Base-by-base conservation (phyloP, 768 basidiomycete species). In the Agaricus bisporus region DNA sequence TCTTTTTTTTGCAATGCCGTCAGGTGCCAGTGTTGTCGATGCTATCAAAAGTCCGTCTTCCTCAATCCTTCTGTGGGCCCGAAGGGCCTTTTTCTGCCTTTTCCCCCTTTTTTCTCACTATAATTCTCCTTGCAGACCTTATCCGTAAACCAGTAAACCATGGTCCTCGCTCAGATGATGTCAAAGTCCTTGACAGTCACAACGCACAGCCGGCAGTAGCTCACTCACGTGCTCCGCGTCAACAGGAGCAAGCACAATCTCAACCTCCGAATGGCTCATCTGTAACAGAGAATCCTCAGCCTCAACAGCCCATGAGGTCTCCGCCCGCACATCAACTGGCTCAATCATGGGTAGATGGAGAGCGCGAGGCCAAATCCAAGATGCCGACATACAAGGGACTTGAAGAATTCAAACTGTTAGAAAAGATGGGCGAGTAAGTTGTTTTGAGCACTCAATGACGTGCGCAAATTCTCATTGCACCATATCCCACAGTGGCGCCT, bases 401-500 rank as follows among this genome's bases (percentile, higher is more conserved):
- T 25, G 91, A 94, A 66, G 79, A 81, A 59, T 94, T 80, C 66
- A 79, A 76, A 56, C 76, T 94, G 15, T 46, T 88, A 6, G 82
- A 86, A 49, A 92, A 91, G 77, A 94, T 93, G 91, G 92, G 91
- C 75, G 91, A 94, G 91, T 94, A 58, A 68, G 91, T 86, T 36
- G 14, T 39, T 49, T 45, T 66, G 62, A 36, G 37, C 42, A 43
- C 43, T 68, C 26, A 41, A 29, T 32, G 36, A 51, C 45, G 18
- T 39, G 39, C 22, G 22, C 22, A 38, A 67, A 62, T 38, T 39
- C 50, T 55, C 37, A 53, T 48, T 68, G 32, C 35, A 55, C 32
- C 32, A 41, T 18, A 46, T 47, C 28, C 25, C 44, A 39, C 62
- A 91, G 85, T 62, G 95, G 95, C 56, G 95, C 95, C 41, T 99